These are phyloP conservation scores for Penicillium atrosanguineum DNA, from an alignment of 495 filamentous ascomycete species.

Conservation along the genomic window DNA sequence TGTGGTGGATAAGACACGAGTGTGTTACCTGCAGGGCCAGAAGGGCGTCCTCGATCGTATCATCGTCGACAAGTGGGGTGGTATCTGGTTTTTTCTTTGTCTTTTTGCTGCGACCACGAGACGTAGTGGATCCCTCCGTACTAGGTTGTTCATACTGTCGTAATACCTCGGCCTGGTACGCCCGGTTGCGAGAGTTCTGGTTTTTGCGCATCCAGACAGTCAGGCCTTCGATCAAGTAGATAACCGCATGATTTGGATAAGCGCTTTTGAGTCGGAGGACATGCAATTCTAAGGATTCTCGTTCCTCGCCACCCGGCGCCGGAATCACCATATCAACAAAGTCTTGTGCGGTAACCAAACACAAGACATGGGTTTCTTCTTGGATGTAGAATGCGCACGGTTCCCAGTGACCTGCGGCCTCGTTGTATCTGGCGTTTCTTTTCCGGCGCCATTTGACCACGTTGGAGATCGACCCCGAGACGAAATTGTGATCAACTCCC, in stretches of 20 bases:
- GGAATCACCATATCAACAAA: constrained; percentile 63
- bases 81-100: constrained; percentile 43
- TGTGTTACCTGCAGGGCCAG: constrained; percentile 70
- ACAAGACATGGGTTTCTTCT: constrained; percentile 65
- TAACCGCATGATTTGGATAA: constrained; percentile 52
- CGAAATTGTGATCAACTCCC: constrained; percentile 53
- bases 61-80: constrained; percentile 61
- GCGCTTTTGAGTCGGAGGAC: constrained; percentile 52
- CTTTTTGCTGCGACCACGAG: constrained; percentile 26
- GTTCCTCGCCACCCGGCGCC: constrained; percentile 20
- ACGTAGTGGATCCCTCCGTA: constrained; percentile 20
- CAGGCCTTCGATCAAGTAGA: constrained; percentile 80
- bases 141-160: constrained; percentile 42
- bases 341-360: constrained; percentile 62
- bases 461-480: constrained; percentile 51
- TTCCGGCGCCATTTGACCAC: constrained; percentile 76
- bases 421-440: constrained; percentile 60
- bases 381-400: constrained; percentile 57
- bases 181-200: constrained; percentile 61
- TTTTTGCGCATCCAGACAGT: constrained; percentile 67
- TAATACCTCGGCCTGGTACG: constrained; percentile 64
- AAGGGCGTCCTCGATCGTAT: constrained; percentile 70
- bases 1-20: constrained; percentile 69
- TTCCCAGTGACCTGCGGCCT: constrained; percentile 61
- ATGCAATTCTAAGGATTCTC: constrained; percentile 58